These are phyloP conservation scores for Scalesia atractyloides DNA, from an alignment of 129 eudicot genomes.

Conservation along the genomic window DNA sequence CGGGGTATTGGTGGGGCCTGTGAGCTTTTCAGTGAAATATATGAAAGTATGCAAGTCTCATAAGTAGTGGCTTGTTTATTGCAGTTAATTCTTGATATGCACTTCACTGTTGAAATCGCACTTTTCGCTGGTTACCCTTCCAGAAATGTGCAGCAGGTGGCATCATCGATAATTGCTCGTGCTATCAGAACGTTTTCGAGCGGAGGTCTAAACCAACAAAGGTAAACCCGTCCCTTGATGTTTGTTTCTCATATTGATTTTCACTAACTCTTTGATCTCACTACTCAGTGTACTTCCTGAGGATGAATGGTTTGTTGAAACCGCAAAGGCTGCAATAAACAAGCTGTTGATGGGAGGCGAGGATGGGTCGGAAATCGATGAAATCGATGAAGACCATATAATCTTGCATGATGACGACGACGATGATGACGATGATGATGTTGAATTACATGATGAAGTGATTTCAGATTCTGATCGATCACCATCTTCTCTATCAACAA, in stretches of 20 bases:
- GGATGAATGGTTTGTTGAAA: constrained; percentile 96
- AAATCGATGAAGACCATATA: constrained; percentile 74
- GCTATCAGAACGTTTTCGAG: constrained; percentile 88
- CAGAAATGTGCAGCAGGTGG: constrained; percentile 72
- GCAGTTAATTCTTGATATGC: constrained; percentile 96
- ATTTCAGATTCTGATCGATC: constrained; percentile 78
- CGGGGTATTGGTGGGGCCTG: too few species aligned
- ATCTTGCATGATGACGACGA: constrained; percentile 58
- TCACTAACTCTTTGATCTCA: constrained; percentile 2
- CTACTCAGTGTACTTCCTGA: constrained; percentile 68
- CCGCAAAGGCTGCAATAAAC: constrained; percentile 90
- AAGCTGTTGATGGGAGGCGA: constrained; percentile 80
- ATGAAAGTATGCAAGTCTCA: not conserved
- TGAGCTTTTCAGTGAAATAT: too few species aligned
- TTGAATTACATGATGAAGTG: constrained; percentile 43
- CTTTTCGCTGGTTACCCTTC: constrained; percentile 91
- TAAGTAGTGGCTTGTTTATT: constrained; percentile 3
- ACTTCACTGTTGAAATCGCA: constrained; percentile 95
- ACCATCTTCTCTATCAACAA: constrained; percentile 75
- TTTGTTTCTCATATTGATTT: not conserved
- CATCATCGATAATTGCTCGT: constrained; percentile 84
- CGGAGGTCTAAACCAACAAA: constrained; percentile 86
- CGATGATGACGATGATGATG: constrained; percentile 27
- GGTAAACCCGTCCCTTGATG: constrained; percentile 41
- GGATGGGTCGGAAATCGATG: constrained; percentile 75